A percentile compares a stretch with the other conserved stretches of the same genome.
Conservation (phyloP, 2,329 filamentous ascomycete species). For the Xylaria multiplex region DNA sequence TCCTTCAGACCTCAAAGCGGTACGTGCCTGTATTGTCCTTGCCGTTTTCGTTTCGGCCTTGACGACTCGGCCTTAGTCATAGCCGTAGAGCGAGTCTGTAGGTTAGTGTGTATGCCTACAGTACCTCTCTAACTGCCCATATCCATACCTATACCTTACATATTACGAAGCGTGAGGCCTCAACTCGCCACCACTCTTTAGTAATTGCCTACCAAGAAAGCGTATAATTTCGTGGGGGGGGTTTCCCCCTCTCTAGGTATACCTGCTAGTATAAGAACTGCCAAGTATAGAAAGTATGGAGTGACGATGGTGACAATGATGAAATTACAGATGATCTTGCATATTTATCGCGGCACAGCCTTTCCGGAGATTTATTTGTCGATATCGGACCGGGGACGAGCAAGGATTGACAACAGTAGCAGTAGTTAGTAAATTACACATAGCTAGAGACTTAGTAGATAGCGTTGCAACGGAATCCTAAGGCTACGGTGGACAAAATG, state of each 20-base stretch:
- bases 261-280: background rate
- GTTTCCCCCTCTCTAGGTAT: background rate
- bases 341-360: conserved; percentile 24
- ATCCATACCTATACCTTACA: too few relatives aligned
- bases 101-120: background rate
- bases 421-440: too few relatives aligned
- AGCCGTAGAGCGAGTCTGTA: conserved; percentile 4
- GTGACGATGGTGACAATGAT: background rate
- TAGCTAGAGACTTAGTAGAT: background rate
- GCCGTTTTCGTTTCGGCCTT: conserved; percentile 16
- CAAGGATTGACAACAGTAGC: background rate
- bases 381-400: conserved; percentile 13
- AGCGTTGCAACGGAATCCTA: conserved; percentile 10
- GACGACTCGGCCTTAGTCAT: background rate
- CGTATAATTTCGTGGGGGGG: too few relatives aligned
- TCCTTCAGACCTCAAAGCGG: conserved; percentile 4
- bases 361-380: conserved; percentile 22
- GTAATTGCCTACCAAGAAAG: background rate
- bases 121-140: background rate
- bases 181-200: too few relatives aligned
- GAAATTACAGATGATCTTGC: conserved; percentile 23
- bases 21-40: conserved; percentile 7
- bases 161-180: background rate
- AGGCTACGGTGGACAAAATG: conserved; percentile 7
- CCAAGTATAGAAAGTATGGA: background rate